Percentiles rank a stretch among this genome's conserved stretches.
Evolutionary conservation across 192 early-diverging fungal species (phyloP).

Genomic region (Backusella circina): DNA sequence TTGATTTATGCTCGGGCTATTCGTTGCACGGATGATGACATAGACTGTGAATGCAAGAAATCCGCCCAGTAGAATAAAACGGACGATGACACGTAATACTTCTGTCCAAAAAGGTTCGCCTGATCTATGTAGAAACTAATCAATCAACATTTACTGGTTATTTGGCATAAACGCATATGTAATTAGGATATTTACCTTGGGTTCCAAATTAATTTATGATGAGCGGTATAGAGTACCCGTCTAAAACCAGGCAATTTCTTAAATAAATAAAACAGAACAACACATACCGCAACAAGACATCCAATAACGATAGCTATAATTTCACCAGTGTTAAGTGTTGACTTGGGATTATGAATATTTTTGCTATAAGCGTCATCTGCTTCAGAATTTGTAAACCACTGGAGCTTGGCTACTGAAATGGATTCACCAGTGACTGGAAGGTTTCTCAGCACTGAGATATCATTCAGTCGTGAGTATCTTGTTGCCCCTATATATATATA

Average conservation of each 20-base stretch:
- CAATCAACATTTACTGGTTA: not conserved
- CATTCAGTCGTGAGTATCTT: not conserved
- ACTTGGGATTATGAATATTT: not conserved
- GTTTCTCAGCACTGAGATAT: not conserved
- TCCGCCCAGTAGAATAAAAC: not conserved
- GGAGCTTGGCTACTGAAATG: not conserved
- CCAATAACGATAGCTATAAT: not conserved
- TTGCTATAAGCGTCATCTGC: not conserved
- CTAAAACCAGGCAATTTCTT: not conserved
- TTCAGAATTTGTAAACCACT: conserved; percentile 1
- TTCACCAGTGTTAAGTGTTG: not conserved
- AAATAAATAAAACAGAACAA: not conserved
- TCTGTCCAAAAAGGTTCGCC: conserved; percentile 20
- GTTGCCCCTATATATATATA: not conserved
- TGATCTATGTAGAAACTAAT: not conserved
- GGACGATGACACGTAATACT: not conserved
- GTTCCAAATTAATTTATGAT: conserved; percentile 6
- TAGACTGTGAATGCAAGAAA: conserved; percentile 9
- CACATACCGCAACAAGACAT: not conserved
- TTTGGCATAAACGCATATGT: not conserved
- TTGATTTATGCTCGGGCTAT: not conserved
- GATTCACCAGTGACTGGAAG: not conserved
- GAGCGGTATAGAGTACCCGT: not conserved
- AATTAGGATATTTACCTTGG: not conserved
- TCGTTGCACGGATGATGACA: not conserved